A percentile compares a stretch with the other conserved stretches of the same genome.
Evolutionary conservation across 2,329 filamentous ascomycete species (phyloP).

Genomic region (Ophiostoma tasmaniense): DNA sequence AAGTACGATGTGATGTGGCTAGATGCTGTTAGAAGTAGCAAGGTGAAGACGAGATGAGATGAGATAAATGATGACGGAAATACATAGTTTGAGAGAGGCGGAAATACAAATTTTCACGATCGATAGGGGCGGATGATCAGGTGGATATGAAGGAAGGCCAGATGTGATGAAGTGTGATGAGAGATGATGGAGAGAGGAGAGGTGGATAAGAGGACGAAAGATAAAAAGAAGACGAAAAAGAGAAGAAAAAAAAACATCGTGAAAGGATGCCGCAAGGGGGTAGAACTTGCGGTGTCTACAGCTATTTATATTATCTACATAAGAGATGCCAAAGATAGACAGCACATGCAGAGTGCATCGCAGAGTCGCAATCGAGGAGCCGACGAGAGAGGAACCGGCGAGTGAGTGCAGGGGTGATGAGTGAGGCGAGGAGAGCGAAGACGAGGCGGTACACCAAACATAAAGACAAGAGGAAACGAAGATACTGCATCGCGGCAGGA

Average conservation of each 20-base stretch:
- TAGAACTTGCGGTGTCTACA: not conserved
- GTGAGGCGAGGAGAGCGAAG: no score
- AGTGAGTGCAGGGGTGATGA: not conserved
- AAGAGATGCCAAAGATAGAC: not conserved
- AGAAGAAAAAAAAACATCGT: not conserved
- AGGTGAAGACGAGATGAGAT: not conserved
- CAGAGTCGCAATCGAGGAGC: not conserved
- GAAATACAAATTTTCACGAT: not conserved
- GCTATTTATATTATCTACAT: not conserved
- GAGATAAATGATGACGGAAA: not conserved
- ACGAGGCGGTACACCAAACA: not conserved
- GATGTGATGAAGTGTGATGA: slow-evolving; percentile 2
- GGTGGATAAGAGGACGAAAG: not conserved
- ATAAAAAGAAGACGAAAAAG: not conserved
- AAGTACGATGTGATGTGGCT: not conserved
- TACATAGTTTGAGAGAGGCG: not conserved
- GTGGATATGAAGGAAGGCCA: not conserved
- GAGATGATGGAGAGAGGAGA: not conserved
- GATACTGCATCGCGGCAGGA: not conserved
- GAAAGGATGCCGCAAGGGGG: not conserved
- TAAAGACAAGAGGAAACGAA: not conserved
- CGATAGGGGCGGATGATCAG: not conserved
- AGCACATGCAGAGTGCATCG: not conserved
- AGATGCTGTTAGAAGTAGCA: not conserved
- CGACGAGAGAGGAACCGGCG: not conserved